Evolutionary conservation across 83 land plant species (phyloP).

Genomic region (Picea abies): DNA sequence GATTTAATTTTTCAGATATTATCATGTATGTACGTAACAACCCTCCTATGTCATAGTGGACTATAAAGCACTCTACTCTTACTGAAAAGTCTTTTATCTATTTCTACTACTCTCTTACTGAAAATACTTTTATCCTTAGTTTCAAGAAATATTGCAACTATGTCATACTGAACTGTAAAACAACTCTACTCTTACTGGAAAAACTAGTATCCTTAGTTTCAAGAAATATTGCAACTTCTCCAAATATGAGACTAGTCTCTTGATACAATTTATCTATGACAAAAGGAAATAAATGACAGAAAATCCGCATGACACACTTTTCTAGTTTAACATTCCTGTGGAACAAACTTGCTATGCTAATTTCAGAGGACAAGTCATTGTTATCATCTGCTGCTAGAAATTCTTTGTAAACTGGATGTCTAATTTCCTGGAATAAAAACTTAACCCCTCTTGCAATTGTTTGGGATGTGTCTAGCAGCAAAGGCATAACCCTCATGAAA

Average conservation of each 20-base stretch:
- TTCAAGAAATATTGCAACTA: no score
- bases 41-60: no score
- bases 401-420: constrained; percentile 47
- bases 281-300: no score
- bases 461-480: constrained; percentile 77
- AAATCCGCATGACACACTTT: constrained; percentile 51
- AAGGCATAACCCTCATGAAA: constrained; percentile 61
- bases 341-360: constrained; percentile 25
- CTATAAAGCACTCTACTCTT: no score
- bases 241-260: constrained; percentile 56
- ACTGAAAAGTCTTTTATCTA: no score
- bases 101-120: no score
- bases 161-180: no score
- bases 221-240: constrained; percentile 61
- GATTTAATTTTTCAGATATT: no score
- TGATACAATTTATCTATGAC: constrained; percentile 45
- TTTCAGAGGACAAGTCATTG: background rate
- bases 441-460: constrained; percentile 65
- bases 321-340: constrained; percentile 54
- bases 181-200: no score
- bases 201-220: constrained; percentile 26
- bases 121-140: no score
- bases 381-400: background rate
- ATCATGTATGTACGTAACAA: no score
- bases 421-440: constrained; percentile 62